A percentile compares a stretch with the other conserved stretches of the same genome.
These are phyloP conservation scores for Metschnikowia gruessii DNA, from an alignment of 805 yeast species.

Conservation along the genomic window DNA sequence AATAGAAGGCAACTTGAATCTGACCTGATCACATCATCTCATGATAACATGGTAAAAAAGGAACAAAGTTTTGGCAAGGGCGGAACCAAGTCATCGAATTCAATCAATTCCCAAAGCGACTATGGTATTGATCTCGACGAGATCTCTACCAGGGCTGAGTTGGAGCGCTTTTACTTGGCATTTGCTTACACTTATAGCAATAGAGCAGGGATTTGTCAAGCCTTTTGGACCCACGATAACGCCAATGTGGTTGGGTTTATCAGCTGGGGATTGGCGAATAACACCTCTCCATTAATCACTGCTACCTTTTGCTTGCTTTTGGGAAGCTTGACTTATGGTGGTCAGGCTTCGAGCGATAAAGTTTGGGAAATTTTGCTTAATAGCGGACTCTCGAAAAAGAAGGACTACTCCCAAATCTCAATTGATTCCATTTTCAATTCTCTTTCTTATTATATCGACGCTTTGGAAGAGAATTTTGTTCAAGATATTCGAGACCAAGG, in stretches of 20 bases:
- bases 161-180: conserved; percentile 82
- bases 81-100: background rate
- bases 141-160: conserved; percentile 71
- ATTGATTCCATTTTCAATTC: conserved; percentile 56
- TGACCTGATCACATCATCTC: conserved; percentile 9
- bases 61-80: background rate
- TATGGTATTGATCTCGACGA: conserved; percentile 50
- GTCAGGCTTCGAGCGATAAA: conserved; percentile 45
- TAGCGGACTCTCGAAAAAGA: conserved; percentile 28
- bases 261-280: conserved; percentile 83
- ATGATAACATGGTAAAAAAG: background rate
- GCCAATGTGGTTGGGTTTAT: conserved; percentile 75
- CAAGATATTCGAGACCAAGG: conserved; percentile 26
- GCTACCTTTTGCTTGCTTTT: conserved; percentile 79
- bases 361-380: conserved; percentile 39
- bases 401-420: conserved; percentile 46
- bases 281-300: conserved; percentile 70
- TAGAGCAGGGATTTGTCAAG: conserved; percentile 54
- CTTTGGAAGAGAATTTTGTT: conserved; percentile 37
- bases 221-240: conserved; percentile 56
- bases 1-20: conserved; percentile 41
- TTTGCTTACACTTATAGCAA: conserved; percentile 65
- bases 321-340: conserved; percentile 68
- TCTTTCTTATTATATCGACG: conserved; percentile 50
- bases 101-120: conserved; percentile 4